phyloP scores from a whole-genome alignment of 2,329 filamentous ascomycete species.

The Claviceps pusilla region DNA sequence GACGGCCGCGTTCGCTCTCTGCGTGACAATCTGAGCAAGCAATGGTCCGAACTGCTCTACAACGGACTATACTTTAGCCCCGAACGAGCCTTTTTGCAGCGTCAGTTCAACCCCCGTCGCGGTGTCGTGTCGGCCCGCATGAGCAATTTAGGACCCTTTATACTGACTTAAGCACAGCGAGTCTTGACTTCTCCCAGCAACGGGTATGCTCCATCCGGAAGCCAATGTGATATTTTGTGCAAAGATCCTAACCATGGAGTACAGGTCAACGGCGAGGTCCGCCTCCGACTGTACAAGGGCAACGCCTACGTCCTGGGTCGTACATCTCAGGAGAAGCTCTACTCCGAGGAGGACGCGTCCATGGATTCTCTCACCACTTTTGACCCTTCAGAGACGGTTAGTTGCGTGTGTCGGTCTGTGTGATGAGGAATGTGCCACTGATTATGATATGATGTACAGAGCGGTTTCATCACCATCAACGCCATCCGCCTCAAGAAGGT shows the following conservation, averaged over 20 bases:
- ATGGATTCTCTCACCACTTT: constrained; percentile 33
- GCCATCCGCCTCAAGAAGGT: constrained; percentile 43
- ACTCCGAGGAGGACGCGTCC: constrained; percentile 29
- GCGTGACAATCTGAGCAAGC: not conserved
- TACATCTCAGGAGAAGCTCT: constrained; percentile 27
- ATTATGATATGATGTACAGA: not conserved
- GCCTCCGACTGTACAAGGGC: constrained; percentile 18
- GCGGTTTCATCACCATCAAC: constrained; percentile 49
- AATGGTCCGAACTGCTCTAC: constrained; percentile 2
- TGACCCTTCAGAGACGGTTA: constrained; percentile 22
- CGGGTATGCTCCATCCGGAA: not conserved
- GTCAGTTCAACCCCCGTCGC: not conserved
- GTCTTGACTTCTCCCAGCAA: constrained; percentile 2
- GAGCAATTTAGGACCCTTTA: not conserved
- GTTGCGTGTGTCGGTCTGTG: not conserved
- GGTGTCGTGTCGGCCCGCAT: not conserved
- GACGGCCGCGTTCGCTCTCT: constrained; percentile 1
- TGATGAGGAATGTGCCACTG: not conserved
- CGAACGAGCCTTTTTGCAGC: constrained; percentile 1
- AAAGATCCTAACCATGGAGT: not conserved
- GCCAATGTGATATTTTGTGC: not conserved
- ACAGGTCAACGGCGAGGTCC: constrained; percentile 21
- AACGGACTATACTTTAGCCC: constrained; percentile 3
- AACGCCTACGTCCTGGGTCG: constrained; percentile 27
- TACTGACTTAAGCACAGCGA: not conserved